Base-by-base conservation (phyloP, 176 grass and related monocot genomes). In the Musa acuminata region DNA sequence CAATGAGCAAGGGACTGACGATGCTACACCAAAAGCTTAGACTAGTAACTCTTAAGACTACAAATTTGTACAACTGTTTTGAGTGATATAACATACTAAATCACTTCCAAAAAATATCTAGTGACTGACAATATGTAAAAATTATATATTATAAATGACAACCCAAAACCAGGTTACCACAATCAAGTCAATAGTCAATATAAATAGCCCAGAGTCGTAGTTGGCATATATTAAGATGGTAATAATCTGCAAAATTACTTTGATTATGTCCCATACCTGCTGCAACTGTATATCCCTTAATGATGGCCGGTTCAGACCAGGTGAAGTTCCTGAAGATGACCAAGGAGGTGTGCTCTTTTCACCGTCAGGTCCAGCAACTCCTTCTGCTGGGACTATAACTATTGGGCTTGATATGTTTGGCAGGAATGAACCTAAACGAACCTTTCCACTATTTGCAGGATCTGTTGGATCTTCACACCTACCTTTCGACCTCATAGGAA, bases 211-310 rank as follows among this genome's bases (percentile, higher is more conserved):
- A 60, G n/a, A 60, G 43, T 77, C 49, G 27, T 13, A 75, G 52
- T 17, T 66, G 7, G 1, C 69, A 16, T 52, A 8, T 52, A 62
- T 71, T 2, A 73, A 59, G 11, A 78, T 79, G 49, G 8, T 59
- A 43, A 51, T 73, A 10, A 25, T 77, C 16, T 72, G 13, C 57
- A 67, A 11, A 54, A 19, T 60, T 67, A 60, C 13, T 63, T 51
- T 43, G 71, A 14, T 73, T n/a, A 24, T 20, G 58, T 1, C 83
- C 23, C 68, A 20, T 80, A 99, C 96, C 96, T 99, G 96, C 69
- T 99, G 96, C 82, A 94, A 89, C 62, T 99, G 96, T 82, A 99
- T 99, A 78, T 91, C 88, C 88, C 90, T 88, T 24, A 99, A 87
- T 11, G 96, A 99, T 62, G 96, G 96, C 51, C 82, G 82, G 3